Conservation (phyloP, 495 filamentous ascomycete genomes). For the Cercophora sp. region DNA sequence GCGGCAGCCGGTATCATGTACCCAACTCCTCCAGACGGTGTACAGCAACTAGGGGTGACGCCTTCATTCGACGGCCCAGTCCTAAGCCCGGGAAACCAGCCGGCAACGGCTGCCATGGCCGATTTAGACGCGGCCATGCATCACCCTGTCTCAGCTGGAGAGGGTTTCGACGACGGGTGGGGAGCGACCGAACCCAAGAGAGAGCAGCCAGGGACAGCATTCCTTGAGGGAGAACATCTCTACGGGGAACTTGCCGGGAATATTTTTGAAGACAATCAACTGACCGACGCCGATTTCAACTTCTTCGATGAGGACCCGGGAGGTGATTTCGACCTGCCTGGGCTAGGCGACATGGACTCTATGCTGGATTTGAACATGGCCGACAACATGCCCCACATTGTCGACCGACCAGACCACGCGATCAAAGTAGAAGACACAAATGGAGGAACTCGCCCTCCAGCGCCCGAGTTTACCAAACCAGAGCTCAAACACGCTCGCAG, state of each 20-base stretch:
- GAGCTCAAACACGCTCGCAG: slow-evolving; percentile 48
- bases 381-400: slow-evolving; percentile 9
- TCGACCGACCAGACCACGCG: slow-evolving; percentile 5
- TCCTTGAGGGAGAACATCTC: slow-evolving; percentile 56
- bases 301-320: slow-evolving; percentile 66
- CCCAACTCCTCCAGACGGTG: slow-evolving; percentile 80
- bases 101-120: slow-evolving; percentile 12
- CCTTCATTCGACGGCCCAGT: slow-evolving; percentile 47
- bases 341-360: slow-evolving; percentile 13
- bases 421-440: neutral
- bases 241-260: slow-evolving; percentile 69
- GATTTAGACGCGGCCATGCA: slow-evolving; percentile 28
- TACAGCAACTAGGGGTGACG: slow-evolving; percentile 44
- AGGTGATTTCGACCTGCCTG: slow-evolving; percentile 33
- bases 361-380: slow-evolving; percentile 10
- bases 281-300: slow-evolving; percentile 86
- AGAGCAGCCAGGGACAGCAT: slow-evolving; percentile 33
- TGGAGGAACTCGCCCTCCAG: slow-evolving; percentile 7
- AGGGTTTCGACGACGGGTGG: slow-evolving; percentile 33
- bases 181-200: slow-evolving; percentile 33
- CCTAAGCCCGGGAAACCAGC: slow-evolving; percentile 45
- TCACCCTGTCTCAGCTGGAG: slow-evolving; percentile 12
- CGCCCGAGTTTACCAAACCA: slow-evolving; percentile 43
- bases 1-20: slow-evolving; percentile 66
- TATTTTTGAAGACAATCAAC: slow-evolving; percentile 74